Percentiles rank a stretch among this genome's conserved stretches.
Evolutionary conservation across 306 rosid genomes (phyloP).

Genomic region (Lathyrus oleraceus): DNA sequence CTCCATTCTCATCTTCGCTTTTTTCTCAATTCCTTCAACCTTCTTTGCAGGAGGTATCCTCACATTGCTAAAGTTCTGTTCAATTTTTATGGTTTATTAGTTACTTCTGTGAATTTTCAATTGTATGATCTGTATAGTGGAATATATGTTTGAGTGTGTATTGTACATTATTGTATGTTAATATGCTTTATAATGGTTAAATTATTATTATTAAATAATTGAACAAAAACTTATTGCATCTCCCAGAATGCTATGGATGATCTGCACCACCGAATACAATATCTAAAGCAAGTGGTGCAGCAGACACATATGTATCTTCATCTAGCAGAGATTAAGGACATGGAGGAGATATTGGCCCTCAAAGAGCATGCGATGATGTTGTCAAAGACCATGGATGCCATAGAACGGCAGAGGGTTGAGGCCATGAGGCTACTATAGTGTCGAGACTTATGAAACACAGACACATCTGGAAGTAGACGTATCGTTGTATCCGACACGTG

Average conservation of each 20-base stretch:
- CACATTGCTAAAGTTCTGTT: background rate
- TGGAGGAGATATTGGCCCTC: background rate
- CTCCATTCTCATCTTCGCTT: background rate
- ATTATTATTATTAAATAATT: background rate
- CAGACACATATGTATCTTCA: background rate
- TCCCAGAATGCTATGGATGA: background rate
- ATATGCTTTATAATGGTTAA: background rate
- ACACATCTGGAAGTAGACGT: too few species aligned
- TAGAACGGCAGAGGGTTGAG: background rate
- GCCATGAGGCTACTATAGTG: background rate
- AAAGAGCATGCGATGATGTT: background rate
- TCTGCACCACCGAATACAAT: background rate
- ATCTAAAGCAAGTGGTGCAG: background rate
- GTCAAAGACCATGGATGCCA: background rate
- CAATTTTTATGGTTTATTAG: background rate
- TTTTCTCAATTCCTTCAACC: conserved; percentile 13
- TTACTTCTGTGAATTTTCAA: background rate
- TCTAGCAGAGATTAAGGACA: background rate
- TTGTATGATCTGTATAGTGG: background rate
- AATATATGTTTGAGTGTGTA: too few species aligned
- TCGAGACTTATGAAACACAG: background rate
- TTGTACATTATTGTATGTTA: background rate
- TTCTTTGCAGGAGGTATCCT: conserved; percentile 4
- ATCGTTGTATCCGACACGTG: too few species aligned
- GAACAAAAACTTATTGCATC: background rate